phyloP scores from a whole-genome alignment of 306 rosid genomes.

The Corylus heterophylla region DNA sequence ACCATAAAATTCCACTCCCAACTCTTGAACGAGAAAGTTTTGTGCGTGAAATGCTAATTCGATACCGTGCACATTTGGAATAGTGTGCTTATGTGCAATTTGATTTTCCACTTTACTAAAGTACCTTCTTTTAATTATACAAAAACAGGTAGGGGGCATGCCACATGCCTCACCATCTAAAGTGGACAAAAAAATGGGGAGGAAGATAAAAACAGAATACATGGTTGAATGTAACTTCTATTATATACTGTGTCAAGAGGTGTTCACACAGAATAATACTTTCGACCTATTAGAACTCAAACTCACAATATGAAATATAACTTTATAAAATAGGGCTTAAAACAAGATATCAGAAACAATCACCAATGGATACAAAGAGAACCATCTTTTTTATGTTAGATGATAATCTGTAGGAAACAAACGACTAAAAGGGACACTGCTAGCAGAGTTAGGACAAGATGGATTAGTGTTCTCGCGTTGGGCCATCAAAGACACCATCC shows the following conservation, averaged over 20 bases:
- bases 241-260: background rate
- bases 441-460: background rate
- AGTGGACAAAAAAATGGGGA: background rate
- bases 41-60: too few relatives aligned
- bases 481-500: slow-evolving; percentile 1
- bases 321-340: background rate
- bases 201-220: background rate
- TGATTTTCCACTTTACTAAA: background rate
- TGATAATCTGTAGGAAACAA: background rate
- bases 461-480: background rate
- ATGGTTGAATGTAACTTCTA: too few relatives aligned
- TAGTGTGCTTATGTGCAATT: too few relatives aligned
- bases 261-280: background rate
- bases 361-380: background rate
- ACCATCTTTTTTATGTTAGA: background rate
- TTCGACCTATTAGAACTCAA: background rate
- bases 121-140: background rate
- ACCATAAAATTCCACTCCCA: too few relatives aligned
- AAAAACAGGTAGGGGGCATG: background rate
- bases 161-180: background rate
- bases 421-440: background rate
- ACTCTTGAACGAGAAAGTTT: too few relatives aligned
- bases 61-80: too few relatives aligned
- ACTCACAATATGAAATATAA: background rate
- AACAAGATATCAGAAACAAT: background rate